Evolutionary conservation across 768 basidiomycete genomes (phyloP), one percentile per base, ranked within the genome.

Genomic region (Trametes elegans): DNA sequence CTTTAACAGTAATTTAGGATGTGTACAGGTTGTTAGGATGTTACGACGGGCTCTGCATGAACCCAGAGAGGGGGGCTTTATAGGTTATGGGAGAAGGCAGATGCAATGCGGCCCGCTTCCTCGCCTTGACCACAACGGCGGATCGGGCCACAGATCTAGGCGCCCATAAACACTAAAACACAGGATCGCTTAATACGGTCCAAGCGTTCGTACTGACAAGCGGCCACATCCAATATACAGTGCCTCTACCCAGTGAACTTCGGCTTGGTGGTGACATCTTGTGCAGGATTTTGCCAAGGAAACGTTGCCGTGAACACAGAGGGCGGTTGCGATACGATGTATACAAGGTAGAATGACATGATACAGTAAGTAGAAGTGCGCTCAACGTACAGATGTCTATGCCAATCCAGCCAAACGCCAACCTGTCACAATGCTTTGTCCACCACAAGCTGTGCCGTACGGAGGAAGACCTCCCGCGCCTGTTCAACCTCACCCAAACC

Each of bases 401-500:
- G 28, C 26, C 41, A 19, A 19, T 27, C n/a, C 14, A 26, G 5
- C 16, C n/a, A 35, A 38, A 23, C 28, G 40, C 41, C 42, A 8
- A 38, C 35, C 41, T 44, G 41, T 49, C 55, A 21, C 38, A 50
- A 58, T 28, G 41, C 51, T 35, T 27, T 49, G 35, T 58, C 57
- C 39, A 55, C 49, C 11, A 60, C 59, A 38, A 67, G 62, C 52
- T 55, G 69, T 40, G 75, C 75, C 44, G 71, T 65, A 45, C 61
- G 64, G 49, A 75, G 54, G 61, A 76, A 76, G 38, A 50, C 39
- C n/a, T 50, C 63, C 24, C 55, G 66, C 31, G 64, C 68, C 19
- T 63, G 64, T 23, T 60, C 65, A 8, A 57, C 62, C 0, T 36
- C 38, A 13, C 42, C 14, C 3, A 43, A 21, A 21, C 40, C 50